Base-by-base conservation (phyloP, 805 yeast species). In the Metschnikowia cubensis region DNA sequence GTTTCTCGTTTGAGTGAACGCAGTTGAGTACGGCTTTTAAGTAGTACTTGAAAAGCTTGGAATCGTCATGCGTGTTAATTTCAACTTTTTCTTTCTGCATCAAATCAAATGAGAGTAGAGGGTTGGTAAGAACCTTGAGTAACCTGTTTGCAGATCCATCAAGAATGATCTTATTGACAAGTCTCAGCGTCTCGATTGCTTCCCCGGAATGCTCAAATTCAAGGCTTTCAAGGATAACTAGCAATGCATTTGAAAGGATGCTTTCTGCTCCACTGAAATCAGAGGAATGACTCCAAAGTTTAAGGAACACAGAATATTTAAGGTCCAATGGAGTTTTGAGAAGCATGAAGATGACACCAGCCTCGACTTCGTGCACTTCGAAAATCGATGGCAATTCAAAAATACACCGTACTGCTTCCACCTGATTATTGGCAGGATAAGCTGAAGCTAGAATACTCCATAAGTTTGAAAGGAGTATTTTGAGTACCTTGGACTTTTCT, bases 221-320 rank as follows among this genome's bases (percentile, higher is more conserved):
- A 31, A 51, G 52, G 37, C 70, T 69, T 61, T 90, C 96, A 33
- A 91, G 64, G 15, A 88, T 68, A 0, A 88, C 62, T 52, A 83
- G 81, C 5, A 89, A 63, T 0, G 96, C 94, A 54, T 84, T 74
- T 6, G 76, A 68, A 11, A 89, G 65, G 6, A 85, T 66, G 2
- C 64, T 54, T 45, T 76, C 83, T 0, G 68, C 62, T 35, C 82
- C 88, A 40, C 75, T 77, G 35, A 67, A 61, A n/a, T 73, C 65
- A 7, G 67, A 52, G 0, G 92, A 77, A 58, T 87, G 92, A 3
- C 75, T 74, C 97, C 97, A 92, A 4, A 91, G 62, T 7, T 81
- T 75, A 45, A 81, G 75, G 54, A 89, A 78, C 0, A 87, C 85
- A 15, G 71, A 64, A 0, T 85, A 65, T 72, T 15, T 73, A 66